Base-by-base conservation (phyloP, 1,284 basidiomycete genomes). In the Malassezia obtusa region DNA sequence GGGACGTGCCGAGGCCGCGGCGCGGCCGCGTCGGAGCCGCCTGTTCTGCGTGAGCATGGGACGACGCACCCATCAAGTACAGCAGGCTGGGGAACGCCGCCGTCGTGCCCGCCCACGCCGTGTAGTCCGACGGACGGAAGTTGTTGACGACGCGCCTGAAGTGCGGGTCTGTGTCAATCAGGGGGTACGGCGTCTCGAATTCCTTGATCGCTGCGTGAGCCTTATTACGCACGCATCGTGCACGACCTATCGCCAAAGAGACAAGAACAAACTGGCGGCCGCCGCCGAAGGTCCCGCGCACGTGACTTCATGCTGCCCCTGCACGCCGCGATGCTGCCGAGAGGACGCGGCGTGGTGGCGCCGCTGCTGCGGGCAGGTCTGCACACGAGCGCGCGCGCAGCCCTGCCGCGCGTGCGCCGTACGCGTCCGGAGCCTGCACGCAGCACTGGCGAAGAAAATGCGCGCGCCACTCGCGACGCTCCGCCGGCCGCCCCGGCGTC, bases 61-160 rank as follows among this genome's bases (percentile, higher is more conserved):
- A 17, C 10, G 22, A 52, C 58, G 26, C 38, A 62, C 58, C 65
- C 64, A 72, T 60, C 37, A 67, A 37, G 68, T 84, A 85, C 59
- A 90, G 78, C 11, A 82, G 80, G 30, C 79, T 78, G 14, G 89
- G 89, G 68, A 86, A 85, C 14, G 81, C 86, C 51, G 80, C 87
- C 1, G 90, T 87, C 45, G 81, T 81, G 43, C 80, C 84, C 15
- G 83, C 88, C 87, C 89, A 89, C 38, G 81, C 77, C 19, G 80
- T 85, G 78, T 89, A 90, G 79, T 98, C 94, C 7, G 84, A 84
- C 12, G 82, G 79, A 37, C 94, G 82, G 77, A 96, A 83, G 78
- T 92, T 94, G 61, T 86, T 79, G 28, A 98, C 78, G 36, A 98
- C 92, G 41, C 94, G 83, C 35, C 78, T 78, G 33, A 86, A 85